A percentile compares a stretch with the other conserved stretches of the same genome.
These are phyloP conservation scores for Colletotrichum brevisporum DNA, from an alignment of 2,329 filamentous ascomycete species.

Conservation along the genomic window DNA sequence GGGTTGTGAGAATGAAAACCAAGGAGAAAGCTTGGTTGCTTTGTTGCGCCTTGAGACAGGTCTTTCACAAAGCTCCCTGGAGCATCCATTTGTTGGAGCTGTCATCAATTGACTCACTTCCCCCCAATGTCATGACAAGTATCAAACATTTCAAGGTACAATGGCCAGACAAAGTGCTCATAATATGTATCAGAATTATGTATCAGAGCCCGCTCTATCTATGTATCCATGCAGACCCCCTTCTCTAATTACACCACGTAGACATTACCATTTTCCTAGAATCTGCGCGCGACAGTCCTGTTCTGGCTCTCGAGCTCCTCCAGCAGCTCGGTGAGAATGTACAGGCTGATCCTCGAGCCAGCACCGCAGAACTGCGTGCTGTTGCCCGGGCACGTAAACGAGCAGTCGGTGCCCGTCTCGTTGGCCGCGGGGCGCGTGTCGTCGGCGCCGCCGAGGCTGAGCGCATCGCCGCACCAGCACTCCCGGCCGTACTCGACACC, in stretches of 20 bases:
- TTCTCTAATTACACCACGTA: conserved; percentile 14
- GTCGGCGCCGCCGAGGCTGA: conserved; percentile 45
- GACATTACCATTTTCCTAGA: conserved; percentile 6
- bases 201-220: conserved; percentile 20
- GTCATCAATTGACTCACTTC: no score
- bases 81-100: no score
- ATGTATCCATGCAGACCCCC: conserved; percentile 8
- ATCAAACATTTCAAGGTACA: background rate
- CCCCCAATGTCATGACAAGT: no score
- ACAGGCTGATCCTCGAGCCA: conserved; percentile 49
- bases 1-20: no score
- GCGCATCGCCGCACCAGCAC: conserved; percentile 43
- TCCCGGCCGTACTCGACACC: conserved; percentile 43
- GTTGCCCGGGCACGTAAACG: conserved; percentile 40
- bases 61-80: no score
- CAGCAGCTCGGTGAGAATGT: conserved; percentile 42
- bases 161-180: background rate
- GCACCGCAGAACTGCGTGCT: conserved; percentile 41
- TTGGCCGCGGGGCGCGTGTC: conserved; percentile 38
- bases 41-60: no score
- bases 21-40: no score
- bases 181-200: conserved; percentile 6
- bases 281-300: background rate
- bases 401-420: conserved; percentile 37
- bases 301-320: conserved; percentile 6